These are phyloP conservation scores for Erysimum cheiri DNA, from an alignment of 441 rosid genomes.

Conservation along the genomic window DNA sequence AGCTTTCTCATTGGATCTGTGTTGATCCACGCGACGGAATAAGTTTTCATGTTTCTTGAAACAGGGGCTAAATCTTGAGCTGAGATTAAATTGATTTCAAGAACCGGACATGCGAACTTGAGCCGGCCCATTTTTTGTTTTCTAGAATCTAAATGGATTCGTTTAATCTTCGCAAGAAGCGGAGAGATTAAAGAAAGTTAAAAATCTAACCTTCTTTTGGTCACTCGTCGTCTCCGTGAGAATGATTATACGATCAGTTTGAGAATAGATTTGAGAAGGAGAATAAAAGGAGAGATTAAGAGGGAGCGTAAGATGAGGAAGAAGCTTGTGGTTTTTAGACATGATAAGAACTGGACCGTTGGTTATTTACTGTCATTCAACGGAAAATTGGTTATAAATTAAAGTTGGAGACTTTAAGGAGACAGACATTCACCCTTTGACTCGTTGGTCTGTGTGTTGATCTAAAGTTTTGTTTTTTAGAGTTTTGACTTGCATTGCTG, in stretches of 20 bases:
- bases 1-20: slow-evolving; percentile 57
- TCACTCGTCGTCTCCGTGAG: slow-evolving; percentile 33
- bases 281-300: background rate
- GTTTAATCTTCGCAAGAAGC: slow-evolving; percentile 38
- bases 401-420: slow-evolving; percentile 19
- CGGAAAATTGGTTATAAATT: slow-evolving; percentile 31
- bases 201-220: background rate
- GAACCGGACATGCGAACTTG: slow-evolving; percentile 55
- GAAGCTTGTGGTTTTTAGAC: slow-evolving; percentile 41
- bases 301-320: slow-evolving; percentile 40
- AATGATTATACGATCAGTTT: slow-evolving; percentile 29
- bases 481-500: slow-evolving; percentile 17
- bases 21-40: slow-evolving; percentile 69
- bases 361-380: slow-evolving; percentile 33
- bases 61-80: slow-evolving; percentile 80
- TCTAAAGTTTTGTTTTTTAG: background rate
- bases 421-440: slow-evolving; percentile 33
- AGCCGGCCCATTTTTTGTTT: slow-evolving; percentile 39
- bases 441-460: background rate
- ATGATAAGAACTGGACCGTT: slow-evolving; percentile 37
- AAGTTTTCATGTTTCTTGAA: slow-evolving; percentile 80
- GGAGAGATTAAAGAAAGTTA: slow-evolving; percentile 25
- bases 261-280: background rate
- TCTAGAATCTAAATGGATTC: slow-evolving; percentile 15
- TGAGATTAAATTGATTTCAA: slow-evolving; percentile 75